Conservation (phyloP, 2,329 filamentous ascomycete genomes). For the Botrytis fabae region DNA sequence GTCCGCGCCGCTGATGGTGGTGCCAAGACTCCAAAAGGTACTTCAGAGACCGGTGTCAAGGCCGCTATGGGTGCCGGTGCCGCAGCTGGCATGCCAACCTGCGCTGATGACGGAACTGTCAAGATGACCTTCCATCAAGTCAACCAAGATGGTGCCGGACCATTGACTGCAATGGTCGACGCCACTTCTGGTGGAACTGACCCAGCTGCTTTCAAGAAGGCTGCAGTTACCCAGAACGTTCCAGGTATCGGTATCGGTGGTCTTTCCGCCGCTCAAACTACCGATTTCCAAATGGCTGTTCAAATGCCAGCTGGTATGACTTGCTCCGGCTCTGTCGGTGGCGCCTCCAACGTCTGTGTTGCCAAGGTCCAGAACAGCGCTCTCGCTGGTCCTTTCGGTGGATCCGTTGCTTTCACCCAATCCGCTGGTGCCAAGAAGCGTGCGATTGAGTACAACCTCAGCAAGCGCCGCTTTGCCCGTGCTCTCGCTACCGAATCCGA, state of each 20-base stretch:
- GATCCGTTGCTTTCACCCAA: conserved; percentile 66
- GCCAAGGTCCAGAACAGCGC: conserved; percentile 64
- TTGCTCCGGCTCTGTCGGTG: conserved; percentile 59
- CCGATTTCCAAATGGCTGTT: conserved; percentile 64
- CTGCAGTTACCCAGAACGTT: conserved; percentile 60
- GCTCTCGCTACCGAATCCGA: conserved; percentile 29
- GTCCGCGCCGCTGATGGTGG: conserved; percentile 43
- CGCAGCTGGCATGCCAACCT: conserved; percentile 56
- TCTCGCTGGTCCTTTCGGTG: conserved; percentile 65
- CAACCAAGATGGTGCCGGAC: conserved; percentile 70
- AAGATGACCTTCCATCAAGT: conserved; percentile 68
- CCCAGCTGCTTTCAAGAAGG: conserved; percentile 58
- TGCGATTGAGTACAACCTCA: conserved; percentile 54
- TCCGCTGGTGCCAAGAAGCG: conserved; percentile 58
- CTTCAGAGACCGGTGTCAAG: conserved; percentile 54
- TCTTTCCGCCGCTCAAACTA: conserved; percentile 58
- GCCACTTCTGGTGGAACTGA: conserved; percentile 63
- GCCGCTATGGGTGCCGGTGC: conserved; percentile 56
- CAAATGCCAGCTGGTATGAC: conserved; percentile 69
- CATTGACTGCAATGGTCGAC: conserved; percentile 61
- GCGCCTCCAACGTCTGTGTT: conserved; percentile 62
- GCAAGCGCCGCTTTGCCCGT: conserved; percentile 42
- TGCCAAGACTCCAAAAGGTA: conserved; percentile 49
- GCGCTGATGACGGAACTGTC: conserved; percentile 59
- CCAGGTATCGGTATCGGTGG: conserved; percentile 52